phyloP scores from a whole-genome alignment of 257 asterid genomes.

The Przewalskia tangutica region DNA sequence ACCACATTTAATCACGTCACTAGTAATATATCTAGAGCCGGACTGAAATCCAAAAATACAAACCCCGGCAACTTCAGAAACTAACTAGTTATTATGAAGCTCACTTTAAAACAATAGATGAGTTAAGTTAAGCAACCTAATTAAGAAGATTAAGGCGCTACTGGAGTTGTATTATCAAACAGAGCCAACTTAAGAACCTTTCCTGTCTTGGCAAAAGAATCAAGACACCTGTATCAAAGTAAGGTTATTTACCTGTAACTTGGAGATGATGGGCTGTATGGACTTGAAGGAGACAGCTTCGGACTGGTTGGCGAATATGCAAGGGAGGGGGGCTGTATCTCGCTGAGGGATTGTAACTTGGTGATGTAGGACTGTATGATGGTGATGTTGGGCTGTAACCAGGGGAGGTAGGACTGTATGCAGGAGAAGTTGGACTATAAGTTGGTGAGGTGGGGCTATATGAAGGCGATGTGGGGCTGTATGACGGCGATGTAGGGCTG shows the following conservation, averaged over 20 bases:
- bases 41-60: background rate
- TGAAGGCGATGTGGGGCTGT: conserved; percentile 78
- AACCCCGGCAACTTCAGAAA: background rate
- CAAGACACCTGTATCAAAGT: background rate
- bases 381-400: conserved; percentile 83
- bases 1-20: background rate
- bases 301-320: conserved; percentile 96
- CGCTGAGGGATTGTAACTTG: conserved; percentile 77
- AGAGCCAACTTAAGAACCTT: background rate
- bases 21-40: background rate
- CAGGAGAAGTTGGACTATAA: conserved; percentile 82
- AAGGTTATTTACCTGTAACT: conserved; percentile 61
- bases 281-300: conserved; percentile 78
- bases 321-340: conserved; percentile 88
- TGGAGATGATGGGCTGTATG: conserved; percentile 95
- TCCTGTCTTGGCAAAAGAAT: background rate
- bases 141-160: background rate
- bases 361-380: conserved; percentile 69
- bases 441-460: conserved; percentile 72
- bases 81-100: background rate
- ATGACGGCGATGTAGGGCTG: conserved; percentile 82
- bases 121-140: background rate
- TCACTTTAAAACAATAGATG: background rate
- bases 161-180: background rate
- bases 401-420: conserved; percentile 91